Conservation (phyloP, 179 eudicot genomes). For the Pouteria campechiana region DNA sequence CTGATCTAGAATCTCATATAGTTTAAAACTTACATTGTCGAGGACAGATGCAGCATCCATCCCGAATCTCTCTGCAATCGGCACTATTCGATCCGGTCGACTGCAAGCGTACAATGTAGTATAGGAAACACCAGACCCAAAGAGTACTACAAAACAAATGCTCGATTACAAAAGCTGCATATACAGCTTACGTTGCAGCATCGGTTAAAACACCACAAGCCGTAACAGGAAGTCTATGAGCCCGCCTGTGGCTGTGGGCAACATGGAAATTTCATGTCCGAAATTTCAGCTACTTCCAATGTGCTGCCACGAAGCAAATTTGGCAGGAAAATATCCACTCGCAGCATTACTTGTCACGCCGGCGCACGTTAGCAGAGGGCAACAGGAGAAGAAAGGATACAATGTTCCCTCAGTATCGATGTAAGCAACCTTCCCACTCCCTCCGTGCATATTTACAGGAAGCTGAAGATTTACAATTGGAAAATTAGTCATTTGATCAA, state of each 20-base stretch:
- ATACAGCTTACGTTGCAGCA: too few relatives aligned
- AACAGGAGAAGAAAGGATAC: slow-evolving; percentile 46
- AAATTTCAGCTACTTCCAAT: too few relatives aligned
- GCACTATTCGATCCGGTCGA: slow-evolving; percentile 93
- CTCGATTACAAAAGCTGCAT: too few relatives aligned
- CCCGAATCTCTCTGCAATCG: slow-evolving; percentile 96
- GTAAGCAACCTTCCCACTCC: slow-evolving; percentile 96
- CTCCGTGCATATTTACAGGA: slow-evolving; percentile 79
- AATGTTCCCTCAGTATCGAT: slow-evolving; percentile 98
- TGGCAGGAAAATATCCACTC: too few relatives aligned
- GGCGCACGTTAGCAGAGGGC: background rate
- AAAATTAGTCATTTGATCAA: background rate
- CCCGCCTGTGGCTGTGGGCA: too few relatives aligned
- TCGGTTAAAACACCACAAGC: too few relatives aligned
- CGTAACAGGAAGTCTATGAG: too few relatives aligned
- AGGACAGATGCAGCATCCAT: slow-evolving; percentile 97
- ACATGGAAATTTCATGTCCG: too few relatives aligned
- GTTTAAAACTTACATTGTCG: slow-evolving; percentile 53
- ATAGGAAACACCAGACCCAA: slow-evolving; percentile 19
- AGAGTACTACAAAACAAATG: too few relatives aligned
- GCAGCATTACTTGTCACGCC: too few relatives aligned
- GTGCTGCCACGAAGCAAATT: too few relatives aligned
- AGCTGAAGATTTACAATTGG: slow-evolving; percentile 41
- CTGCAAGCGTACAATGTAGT: slow-evolving; percentile 31
- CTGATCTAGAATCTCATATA: too few relatives aligned